Evolutionary conservation across 192 early-diverging fungal species (phyloP).

Genomic region (Coemansia sp.): DNA sequence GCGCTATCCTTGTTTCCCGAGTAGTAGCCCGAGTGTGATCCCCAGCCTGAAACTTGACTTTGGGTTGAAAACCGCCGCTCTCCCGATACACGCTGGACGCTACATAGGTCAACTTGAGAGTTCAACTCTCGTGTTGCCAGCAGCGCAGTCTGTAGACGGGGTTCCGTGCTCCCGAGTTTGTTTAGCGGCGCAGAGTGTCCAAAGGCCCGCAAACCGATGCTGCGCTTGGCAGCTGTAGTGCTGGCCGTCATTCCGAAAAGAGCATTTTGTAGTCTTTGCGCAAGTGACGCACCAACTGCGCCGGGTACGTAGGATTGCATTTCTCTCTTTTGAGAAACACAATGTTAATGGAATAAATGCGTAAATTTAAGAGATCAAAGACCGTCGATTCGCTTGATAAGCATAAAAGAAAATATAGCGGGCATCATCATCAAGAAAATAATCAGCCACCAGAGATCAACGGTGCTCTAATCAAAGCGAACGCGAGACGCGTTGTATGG

Average conservation of each 20-base stretch:
- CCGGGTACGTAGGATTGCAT: slow-evolving; percentile 26
- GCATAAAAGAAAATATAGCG: too few species aligned
- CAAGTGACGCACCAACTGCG: slow-evolving; percentile 7
- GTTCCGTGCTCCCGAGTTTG: background rate
- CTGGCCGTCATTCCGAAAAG: background rate
- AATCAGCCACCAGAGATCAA: too few species aligned
- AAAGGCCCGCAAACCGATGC: background rate
- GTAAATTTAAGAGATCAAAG: background rate
- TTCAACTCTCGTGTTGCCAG: background rate
- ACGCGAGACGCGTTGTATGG: too few species aligned
- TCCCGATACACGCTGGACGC: background rate
- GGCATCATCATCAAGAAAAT: too few species aligned
- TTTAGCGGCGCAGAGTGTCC: background rate
- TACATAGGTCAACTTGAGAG: background rate
- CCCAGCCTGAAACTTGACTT: slow-evolving; percentile 31
- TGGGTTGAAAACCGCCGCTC: slow-evolving; percentile 31
- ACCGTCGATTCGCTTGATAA: background rate
- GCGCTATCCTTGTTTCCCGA: background rate
- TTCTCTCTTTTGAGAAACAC: slow-evolving; percentile 4
- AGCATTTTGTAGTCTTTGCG: slow-evolving; percentile 8
- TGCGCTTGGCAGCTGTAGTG: background rate
- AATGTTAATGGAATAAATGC: background rate
- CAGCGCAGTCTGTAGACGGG: slow-evolving; percentile 2
- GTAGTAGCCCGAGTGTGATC: slow-evolving; percentile 32
- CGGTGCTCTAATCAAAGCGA: too few species aligned